Conservation (phyloP, 768 basidiomycete species). For the Suillus fuscotomentosus region DNA sequence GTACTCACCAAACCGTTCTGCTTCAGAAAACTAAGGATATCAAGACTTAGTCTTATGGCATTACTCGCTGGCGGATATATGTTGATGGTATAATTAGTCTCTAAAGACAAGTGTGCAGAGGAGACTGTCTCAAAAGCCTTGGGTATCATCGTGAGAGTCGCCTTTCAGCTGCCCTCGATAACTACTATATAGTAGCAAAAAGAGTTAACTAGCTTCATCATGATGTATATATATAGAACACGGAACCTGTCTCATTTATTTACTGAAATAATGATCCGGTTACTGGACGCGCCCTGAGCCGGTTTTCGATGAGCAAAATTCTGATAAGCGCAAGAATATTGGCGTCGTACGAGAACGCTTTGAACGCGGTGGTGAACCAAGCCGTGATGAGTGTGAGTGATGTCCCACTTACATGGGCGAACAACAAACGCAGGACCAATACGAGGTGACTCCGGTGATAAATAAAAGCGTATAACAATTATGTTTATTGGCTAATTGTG, state of each 20-base stretch:
- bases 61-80: conserved; percentile 16
- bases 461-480: background rate
- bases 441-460: background rate
- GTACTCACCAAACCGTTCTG: conserved; percentile 30
- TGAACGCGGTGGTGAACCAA: background rate
- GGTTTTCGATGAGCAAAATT: background rate
- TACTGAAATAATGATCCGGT: background rate
- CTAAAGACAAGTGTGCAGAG: conserved; percentile 7
- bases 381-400: background rate
- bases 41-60: conserved; percentile 33
- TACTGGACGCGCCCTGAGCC: background rate
- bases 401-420: background rate
- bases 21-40: conserved; percentile 35
- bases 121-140: background rate
- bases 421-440: background rate
- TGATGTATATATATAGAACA: too few species aligned
- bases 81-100: conserved; percentile 17
- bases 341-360: background rate
- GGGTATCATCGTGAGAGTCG: background rate
- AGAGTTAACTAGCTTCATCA: too few species aligned
- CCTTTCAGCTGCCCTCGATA: background rate
- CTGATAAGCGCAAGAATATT: background rate
- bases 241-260: too few species aligned
- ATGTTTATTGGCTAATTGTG: too few species aligned
- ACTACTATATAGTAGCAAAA: too few species aligned